Percentiles rank a stretch among this genome's conserved stretches.
Conservation (phyloP, 1,139 yeast genomes). For the Pichia sp. region DNA sequence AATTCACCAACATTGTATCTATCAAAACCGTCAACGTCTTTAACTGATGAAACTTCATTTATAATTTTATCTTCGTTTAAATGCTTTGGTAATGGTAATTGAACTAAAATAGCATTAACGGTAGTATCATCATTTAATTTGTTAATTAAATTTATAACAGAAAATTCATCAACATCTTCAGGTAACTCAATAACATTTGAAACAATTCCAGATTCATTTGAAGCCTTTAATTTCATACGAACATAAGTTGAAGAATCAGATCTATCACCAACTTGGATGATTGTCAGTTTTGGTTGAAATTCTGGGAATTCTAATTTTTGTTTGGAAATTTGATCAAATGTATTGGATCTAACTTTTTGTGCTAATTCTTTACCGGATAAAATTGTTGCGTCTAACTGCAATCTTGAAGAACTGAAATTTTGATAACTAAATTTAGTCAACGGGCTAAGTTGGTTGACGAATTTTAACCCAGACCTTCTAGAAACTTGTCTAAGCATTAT, state of each 20-base stretch:
- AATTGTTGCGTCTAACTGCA: conserved; percentile 24
- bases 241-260: conserved; percentile 95
- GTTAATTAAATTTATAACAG: conserved; percentile 53
- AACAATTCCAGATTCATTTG: conserved; percentile 71
- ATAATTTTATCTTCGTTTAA: conserved; percentile 76
- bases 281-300: conserved; percentile 73
- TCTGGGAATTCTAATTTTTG: conserved; percentile 50
- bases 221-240: conserved; percentile 89
- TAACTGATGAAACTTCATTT: conserved; percentile 59
- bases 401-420: conserved; percentile 18
- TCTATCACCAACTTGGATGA: conserved; percentile 85
- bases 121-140: conserved; percentile 58
- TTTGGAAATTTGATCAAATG: conserved; percentile 42
- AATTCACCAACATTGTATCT: conserved; percentile 87
- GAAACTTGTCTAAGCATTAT: too few relatives aligned
- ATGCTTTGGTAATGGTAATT: conserved; percentile 82
- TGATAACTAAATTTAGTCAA: conserved; percentile 6
- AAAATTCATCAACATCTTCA: conserved; percentile 51
- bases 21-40: conserved; percentile 97
- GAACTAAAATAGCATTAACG: conserved; percentile 88
- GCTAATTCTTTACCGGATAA: conserved; percentile 29
- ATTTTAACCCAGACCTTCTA: neutral
- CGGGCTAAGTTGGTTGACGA: neutral
- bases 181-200: conserved; percentile 67
- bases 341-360: conserved; percentile 23